Conservation (phyloP, 768 basidiomycete species). For the Lepiota venenata region DNA sequence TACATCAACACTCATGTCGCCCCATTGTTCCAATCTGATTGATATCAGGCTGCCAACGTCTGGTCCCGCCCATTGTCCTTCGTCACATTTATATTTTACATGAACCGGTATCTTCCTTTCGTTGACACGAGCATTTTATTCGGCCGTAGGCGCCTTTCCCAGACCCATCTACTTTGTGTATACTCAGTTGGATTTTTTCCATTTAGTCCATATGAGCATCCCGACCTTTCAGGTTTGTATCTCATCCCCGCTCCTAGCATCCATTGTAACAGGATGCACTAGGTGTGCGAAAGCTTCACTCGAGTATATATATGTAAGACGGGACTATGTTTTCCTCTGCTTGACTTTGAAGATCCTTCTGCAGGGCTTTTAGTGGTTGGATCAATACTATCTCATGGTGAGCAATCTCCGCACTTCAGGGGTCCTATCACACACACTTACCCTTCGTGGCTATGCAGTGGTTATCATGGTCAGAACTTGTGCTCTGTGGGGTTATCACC, state of each 20-base stretch:
- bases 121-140: background rate
- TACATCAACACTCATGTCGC: background rate
- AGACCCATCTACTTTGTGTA: background rate
- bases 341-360: background rate
- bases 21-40: background rate
- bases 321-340: no score
- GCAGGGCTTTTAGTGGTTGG: background rate
- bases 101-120: slow-evolving; percentile 5
- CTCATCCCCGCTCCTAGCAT: background rate
- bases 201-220: background rate
- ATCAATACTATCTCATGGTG: background rate
- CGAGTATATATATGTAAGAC: background rate
- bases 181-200: background rate
- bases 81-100: background rate
- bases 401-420: background rate
- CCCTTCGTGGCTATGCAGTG: background rate
- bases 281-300: background rate
- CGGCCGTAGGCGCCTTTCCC: background rate
- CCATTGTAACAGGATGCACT: no score
- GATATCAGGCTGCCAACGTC: background rate
- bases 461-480: background rate
- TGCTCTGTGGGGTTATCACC: background rate
- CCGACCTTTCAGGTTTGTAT: background rate
- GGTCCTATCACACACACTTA: no score
- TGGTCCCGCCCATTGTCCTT: background rate